Evolutionary conservation across 2,329 filamentous ascomycete species (phyloP).

Genomic region (Penicillium decumbens): DNA sequence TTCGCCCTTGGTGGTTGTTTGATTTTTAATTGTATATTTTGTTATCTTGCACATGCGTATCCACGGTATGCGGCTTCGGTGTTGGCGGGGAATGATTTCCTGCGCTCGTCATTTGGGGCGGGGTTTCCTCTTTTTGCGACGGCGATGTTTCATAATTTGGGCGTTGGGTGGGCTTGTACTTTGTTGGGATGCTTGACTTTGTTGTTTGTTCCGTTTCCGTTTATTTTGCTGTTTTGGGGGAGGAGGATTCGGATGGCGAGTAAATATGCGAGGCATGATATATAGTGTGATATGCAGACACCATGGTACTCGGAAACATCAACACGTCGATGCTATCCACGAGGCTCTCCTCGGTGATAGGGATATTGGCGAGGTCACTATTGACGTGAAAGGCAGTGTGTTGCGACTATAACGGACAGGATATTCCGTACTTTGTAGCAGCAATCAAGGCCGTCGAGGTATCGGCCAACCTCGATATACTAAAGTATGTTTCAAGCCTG

Average conservation of each 20-base stretch:
- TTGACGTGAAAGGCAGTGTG: conserved; percentile 23
- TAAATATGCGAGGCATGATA: conserved; percentile 22
- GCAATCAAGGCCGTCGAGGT: conserved; percentile 22
- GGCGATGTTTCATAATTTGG: conserved; percentile 34
- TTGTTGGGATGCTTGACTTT: conserved; percentile 28
- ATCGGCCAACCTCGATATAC: conserved; percentile 16
- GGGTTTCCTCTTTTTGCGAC: conserved; percentile 30
- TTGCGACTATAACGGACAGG: conserved; percentile 24
- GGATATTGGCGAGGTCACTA: conserved; percentile 20
- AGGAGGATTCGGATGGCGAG: conserved; percentile 18
- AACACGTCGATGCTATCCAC: conserved; percentile 17
- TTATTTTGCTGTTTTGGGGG: conserved; percentile 25
- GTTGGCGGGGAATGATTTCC: conserved; percentile 68
- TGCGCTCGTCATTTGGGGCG: conserved; percentile 54
- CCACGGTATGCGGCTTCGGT: conserved; percentile 66
- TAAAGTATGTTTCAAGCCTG: conserved; percentile 20
- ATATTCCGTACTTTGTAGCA: too few species aligned
- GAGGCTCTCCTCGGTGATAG: conserved; percentile 17
- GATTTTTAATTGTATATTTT: conserved; percentile 68
- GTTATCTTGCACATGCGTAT: conserved; percentile 69
- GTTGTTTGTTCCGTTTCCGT: conserved; percentile 39
- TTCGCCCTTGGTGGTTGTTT: conserved; percentile 66
- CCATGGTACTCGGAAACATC: conserved; percentile 16
- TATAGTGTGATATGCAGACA: conserved; percentile 1
- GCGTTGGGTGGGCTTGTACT: conserved; percentile 29